Conservation (phyloP, 768 basidiomycete species). For the Amanita pseudoporphyria region DNA sequence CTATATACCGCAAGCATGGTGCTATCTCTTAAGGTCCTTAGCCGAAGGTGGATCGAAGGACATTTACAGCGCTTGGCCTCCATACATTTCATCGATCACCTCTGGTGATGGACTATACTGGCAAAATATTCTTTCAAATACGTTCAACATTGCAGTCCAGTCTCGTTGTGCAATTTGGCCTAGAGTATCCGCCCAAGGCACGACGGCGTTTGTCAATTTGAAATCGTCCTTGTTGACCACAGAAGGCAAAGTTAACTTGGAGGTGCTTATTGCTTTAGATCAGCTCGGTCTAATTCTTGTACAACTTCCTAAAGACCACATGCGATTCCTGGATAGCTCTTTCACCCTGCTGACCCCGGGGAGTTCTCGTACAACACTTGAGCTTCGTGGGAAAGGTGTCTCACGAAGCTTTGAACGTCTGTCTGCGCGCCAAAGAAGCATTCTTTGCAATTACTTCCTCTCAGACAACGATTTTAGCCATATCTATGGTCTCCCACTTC, state of each 20-base stretch:
- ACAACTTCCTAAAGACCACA: constrained; percentile 25
- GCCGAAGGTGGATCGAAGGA: constrained; percentile 14
- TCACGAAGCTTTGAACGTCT: constrained; percentile 6
- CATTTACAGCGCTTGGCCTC: constrained; percentile 33
- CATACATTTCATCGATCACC: constrained; percentile 18
- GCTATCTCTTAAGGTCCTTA: constrained; percentile 22
- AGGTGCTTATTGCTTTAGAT: constrained; percentile 21
- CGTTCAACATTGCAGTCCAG: constrained; percentile 21
- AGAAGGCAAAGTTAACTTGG: constrained; percentile 7
- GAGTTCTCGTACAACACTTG: constrained; percentile 18
- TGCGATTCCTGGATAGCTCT: constrained; percentile 16
- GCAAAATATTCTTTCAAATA: constrained; percentile 20
- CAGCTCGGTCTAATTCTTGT: constrained; percentile 24
- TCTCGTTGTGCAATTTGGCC: constrained; percentile 3
- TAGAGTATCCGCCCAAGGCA: neutral
- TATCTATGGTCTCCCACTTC: constrained; percentile 27
- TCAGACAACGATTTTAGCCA: constrained; percentile 21
- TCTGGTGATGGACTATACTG: constrained; percentile 33
- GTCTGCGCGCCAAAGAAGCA: constrained; percentile 2
- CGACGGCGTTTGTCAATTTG: neutral
- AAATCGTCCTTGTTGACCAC: constrained; percentile 18
- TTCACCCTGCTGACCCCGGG: constrained; percentile 18
- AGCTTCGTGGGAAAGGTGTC: constrained; percentile 17
- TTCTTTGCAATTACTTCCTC: constrained; percentile 26
- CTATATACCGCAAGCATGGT: constrained; percentile 38